These are phyloP conservation scores for Blastomyces parvus DNA, from an alignment of 2,329 filamentous ascomycete species.

Conservation along the genomic window DNA sequence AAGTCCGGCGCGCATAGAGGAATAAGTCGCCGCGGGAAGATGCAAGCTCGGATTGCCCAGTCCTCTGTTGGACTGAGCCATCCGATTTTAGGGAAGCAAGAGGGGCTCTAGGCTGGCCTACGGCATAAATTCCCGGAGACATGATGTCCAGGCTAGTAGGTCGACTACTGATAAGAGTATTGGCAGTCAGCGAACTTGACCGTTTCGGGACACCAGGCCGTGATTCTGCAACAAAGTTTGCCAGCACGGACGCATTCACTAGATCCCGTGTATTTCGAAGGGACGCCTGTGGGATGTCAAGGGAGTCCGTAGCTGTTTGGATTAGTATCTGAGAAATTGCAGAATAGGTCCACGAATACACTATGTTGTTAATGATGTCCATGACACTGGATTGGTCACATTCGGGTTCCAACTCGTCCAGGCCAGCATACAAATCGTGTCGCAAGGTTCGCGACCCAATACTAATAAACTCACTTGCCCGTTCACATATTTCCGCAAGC, in stretches of 20 bases:
- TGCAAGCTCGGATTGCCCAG: conserved; percentile 70
- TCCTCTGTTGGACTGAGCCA: conserved; percentile 38
- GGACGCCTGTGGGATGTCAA: conserved; percentile 31
- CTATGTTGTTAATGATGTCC: conserved; percentile 37
- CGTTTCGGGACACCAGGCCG: conserved; percentile 28
- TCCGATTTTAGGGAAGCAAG: conserved; percentile 32
- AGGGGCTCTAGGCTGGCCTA: conserved; percentile 33
- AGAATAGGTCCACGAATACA: conserved; percentile 40
- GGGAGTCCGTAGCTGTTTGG: conserved; percentile 30
- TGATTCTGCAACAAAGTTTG: conserved; percentile 17
- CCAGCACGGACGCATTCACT: conserved; percentile 18
- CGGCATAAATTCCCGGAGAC: conserved; percentile 22
- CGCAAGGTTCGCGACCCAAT: conserved; percentile 70
- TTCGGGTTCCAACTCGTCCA: conserved; percentile 34
- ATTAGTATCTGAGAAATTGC: conserved; percentile 37
- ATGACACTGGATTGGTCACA: conserved; percentile 22
- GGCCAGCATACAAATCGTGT: conserved; percentile 61
- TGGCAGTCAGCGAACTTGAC: conserved; percentile 23
- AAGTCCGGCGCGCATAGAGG: conserved; percentile 65
- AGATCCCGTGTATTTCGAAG: conserved; percentile 24
- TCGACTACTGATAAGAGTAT: conserved; percentile 10
- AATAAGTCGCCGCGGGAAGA: conserved; percentile 75
- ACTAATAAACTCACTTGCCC: conserved; percentile 75
- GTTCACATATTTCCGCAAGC: conserved; percentile 76
- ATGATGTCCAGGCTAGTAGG: conserved; percentile 25